Conservation (phyloP, 768 basidiomycete species). For the Phaeotremella fagi region DNA sequence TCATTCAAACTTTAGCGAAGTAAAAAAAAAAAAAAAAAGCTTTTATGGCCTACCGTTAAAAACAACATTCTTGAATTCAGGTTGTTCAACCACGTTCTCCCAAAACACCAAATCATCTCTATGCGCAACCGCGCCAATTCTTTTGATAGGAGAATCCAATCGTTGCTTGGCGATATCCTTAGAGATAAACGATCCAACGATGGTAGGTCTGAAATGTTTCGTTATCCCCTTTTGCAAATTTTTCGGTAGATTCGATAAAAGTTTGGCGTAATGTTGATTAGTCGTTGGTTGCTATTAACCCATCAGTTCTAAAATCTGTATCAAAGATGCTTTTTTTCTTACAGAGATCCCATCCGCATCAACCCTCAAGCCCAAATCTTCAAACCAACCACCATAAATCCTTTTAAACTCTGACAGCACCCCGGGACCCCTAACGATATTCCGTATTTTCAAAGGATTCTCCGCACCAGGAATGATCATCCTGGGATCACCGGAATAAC, state of each 20-base stretch:
- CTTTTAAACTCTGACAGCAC: conserved; percentile 70
- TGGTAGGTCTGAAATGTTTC: conserved; percentile 8
- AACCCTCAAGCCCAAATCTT: conserved; percentile 14
- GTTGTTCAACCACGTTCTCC: conserved; percentile 65
- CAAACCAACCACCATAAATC: conserved; percentile 61
- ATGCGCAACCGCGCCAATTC: not conserved
- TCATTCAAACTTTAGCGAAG: not conserved
- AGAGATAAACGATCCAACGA: conserved; percentile 2
- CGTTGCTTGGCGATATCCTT: not conserved
- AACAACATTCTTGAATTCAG: conserved; percentile 56
- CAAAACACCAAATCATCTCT: conserved; percentile 70
- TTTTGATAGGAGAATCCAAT: not conserved
- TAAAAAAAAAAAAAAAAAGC: not conserved
- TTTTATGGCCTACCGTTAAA: conserved; percentile 32
- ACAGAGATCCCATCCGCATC: conserved; percentile 16
- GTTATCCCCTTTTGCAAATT: conserved; percentile 53
- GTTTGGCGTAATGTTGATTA: conserved; percentile 63
- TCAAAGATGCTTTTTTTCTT: not conserved
- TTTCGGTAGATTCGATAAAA: conserved; percentile 72
- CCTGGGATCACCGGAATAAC: conserved; percentile 71
- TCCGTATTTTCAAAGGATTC: conserved; percentile 87
- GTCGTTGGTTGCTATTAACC: too few relatives aligned
- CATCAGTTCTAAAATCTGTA: too few relatives aligned
- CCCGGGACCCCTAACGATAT: conserved; percentile 77
- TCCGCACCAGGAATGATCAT: conserved; percentile 86